Conservation (phyloP, 2,329 filamentous ascomycete genomes). For the Hypoxylon sp. region DNA sequence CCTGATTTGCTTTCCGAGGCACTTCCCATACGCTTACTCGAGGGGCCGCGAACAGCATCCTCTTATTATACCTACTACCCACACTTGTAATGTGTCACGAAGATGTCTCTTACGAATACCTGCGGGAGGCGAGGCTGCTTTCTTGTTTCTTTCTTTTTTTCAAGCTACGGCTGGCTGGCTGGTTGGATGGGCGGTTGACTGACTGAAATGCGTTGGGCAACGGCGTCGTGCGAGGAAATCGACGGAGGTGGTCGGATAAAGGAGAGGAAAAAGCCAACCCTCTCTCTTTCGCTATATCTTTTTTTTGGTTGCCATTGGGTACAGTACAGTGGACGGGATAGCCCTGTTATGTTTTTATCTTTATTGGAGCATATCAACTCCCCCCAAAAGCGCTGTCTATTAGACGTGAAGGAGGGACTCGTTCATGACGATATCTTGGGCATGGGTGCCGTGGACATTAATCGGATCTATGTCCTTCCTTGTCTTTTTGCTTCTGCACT, state of each 20-base stretch:
- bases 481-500: not conserved
- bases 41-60: slow-evolving; percentile 15
- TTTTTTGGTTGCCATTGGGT: not conserved
- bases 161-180: slow-evolving; percentile 1
- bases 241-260: not conserved
- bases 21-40: slow-evolving; percentile 15
- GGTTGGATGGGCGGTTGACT: slow-evolving; percentile 7
- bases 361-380: slow-evolving; percentile 12
- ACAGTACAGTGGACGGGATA: not conserved
- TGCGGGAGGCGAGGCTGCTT: slow-evolving; percentile 26
- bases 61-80: slow-evolving; percentile 37
- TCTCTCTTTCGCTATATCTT: not conserved
- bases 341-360: not conserved
- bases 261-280: not conserved
- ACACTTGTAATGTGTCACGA: slow-evolving; percentile 38
- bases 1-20: slow-evolving; percentile 9
- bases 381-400: slow-evolving; percentile 8
- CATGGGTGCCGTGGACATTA: slow-evolving; percentile 21
- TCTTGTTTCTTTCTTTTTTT: slow-evolving; percentile 7
- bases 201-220: slow-evolving; percentile 8
- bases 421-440: slow-evolving; percentile 6
- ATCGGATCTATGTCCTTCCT: slow-evolving; percentile 4
- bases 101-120: slow-evolving; percentile 33
- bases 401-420: slow-evolving; percentile 12
- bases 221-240: slow-evolving; percentile 17